A percentile compares a stretch with the other conserved stretches of the same genome.
Evolutionary conservation across 192 early-diverging fungal genomes (phyloP).

Genomic region (Backusella tuberculispora): DNA sequence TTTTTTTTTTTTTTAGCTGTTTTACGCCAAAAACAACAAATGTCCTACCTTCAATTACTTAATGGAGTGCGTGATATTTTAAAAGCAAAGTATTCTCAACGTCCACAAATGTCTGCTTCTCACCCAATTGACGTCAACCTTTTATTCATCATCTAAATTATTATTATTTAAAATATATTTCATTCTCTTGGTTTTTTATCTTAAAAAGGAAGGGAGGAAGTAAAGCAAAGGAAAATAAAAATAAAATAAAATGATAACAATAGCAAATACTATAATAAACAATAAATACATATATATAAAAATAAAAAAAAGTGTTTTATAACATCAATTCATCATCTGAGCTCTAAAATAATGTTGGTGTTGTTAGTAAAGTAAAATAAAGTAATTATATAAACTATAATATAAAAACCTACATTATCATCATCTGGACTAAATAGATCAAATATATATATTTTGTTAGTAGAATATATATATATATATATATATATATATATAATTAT

Average conservation of each 20-base stretch:
- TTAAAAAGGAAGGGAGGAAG: too few relatives aligned
- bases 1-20: conserved; percentile 24
- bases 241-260: too few relatives aligned
- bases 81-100: conserved; percentile 66
- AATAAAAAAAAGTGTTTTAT: background rate
- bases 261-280: too few relatives aligned
- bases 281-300: too few relatives aligned
- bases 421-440: conserved; percentile 27
- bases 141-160: conserved; percentile 30
- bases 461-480: too few relatives aligned
- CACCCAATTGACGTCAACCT: conserved; percentile 56
- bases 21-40: conserved; percentile 56
- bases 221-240: too few relatives aligned
- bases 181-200: too few relatives aligned
- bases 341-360: too few relatives aligned
- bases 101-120: conserved; percentile 79
- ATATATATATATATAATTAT: too few relatives aligned
- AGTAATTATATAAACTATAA: background rate
- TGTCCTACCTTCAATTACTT: conserved; percentile 76
- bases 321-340: background rate
- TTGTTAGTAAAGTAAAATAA: conserved; percentile 14
- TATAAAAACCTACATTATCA: background rate
- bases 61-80: conserved; percentile 71
- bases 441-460: too few relatives aligned
- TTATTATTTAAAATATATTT: too few relatives aligned